Evolutionary conservation across 176 grass and related monocot genomes (phyloP), one percentile per base, ranked within the genome.

Genomic region (Raddia guianensis): DNA sequence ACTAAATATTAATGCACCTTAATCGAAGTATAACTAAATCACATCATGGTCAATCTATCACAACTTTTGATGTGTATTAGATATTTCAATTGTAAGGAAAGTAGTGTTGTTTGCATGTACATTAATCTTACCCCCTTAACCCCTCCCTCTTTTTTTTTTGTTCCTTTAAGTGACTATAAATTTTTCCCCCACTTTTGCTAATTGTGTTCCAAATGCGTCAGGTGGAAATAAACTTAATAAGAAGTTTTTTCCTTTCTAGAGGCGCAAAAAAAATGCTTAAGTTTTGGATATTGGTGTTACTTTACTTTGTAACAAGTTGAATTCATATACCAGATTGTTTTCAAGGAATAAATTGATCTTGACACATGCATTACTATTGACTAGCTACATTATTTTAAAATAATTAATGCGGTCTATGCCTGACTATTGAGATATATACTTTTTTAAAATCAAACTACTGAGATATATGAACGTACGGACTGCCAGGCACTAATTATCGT

Each of bases 51-150:
- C 90, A 71, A 58, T 86, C 90, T 74, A 58, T 86, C 80, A 80
- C 51, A 57, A 70, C 87, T 75, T 86, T 93, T 90, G 54, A 64
- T 84, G 70, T 63, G 40, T 83, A 55, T 53, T 79, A 89, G 67
- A 86, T 88, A 91, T 80, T 83, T 79, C 83, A 78, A 75, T 89
- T 84, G 75, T 93, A 91, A 94, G 91, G 91, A 84, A 84, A 84
- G 66, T 75, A 79, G 68, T 91, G 43, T 61, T 79, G 79, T 81
- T 86, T 84, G 78, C 73, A 71, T 94, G 86, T 91, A 91, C 86
- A 89, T 89, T 85, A 86, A 82, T 40, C 48, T 18, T 33, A 48
- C 60, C 14, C 37, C 37, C 37, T 27, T 27, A 27, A 27, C 27
- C 37, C 37, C 37, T 40, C 37, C 37, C 27, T 27, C 27, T 40